These are phyloP conservation scores for Carpinus fangiana DNA, from an alignment of 306 rosid species.

Conservation along the genomic window DNA sequence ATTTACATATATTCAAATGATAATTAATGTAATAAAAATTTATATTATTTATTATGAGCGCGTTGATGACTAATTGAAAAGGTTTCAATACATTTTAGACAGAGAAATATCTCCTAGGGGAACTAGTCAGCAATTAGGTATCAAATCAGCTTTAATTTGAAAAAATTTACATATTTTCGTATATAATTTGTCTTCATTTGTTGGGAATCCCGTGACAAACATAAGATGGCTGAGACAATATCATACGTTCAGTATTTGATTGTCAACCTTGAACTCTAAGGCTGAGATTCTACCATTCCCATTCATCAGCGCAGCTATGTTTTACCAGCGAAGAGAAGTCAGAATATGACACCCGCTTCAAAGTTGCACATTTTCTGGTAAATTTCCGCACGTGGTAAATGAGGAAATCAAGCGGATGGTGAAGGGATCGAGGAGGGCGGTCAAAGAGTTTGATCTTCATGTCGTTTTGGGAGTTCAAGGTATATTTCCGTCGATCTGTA, in stretches of 20 bases:
- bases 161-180: neutral
- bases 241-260: neutral
- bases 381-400: neutral
- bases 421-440: neutral
- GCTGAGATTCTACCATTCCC: neutral
- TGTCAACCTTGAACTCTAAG: neutral
- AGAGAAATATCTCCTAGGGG: neutral
- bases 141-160: neutral
- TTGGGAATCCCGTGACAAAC: neutral
- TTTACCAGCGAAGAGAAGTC: neutral
- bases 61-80: too few species aligned
- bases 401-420: neutral
- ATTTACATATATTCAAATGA: too few species aligned
- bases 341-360: neutral
- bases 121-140: neutral
- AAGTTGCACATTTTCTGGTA: neutral
- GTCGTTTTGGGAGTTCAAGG: neutral
- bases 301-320: neutral
- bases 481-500: neutral
- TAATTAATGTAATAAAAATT: too few species aligned
- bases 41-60: too few species aligned
- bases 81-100: too few species aligned
- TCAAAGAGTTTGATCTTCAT: neutral
- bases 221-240: neutral
- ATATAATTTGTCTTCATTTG: neutral